Conservation (phyloP, 768 basidiomycete species). For the Pulveroboletus ravenelii region DNA sequence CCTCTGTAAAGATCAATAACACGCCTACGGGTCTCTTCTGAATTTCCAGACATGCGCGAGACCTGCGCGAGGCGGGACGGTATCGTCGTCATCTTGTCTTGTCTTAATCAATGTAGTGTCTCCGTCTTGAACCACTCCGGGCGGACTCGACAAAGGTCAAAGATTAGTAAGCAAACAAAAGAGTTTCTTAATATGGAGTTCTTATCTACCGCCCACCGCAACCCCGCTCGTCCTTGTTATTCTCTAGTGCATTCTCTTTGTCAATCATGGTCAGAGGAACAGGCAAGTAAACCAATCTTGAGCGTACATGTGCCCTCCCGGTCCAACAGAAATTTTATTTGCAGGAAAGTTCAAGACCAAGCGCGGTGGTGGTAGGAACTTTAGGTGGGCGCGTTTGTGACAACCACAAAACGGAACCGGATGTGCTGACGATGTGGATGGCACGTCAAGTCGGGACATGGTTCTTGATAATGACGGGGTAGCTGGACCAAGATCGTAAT, state of each 20-base stretch:
- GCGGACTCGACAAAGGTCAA: slow-evolving; percentile 1
- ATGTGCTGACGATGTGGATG: slow-evolving; percentile 4
- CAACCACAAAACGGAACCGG: slow-evolving; percentile 5
- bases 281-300: slow-evolving; percentile 12
- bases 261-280: slow-evolving; percentile 31
- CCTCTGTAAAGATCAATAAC: slow-evolving; percentile 80
- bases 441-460: slow-evolving; percentile 49
- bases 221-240: background rate
- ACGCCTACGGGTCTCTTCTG: slow-evolving; percentile 60
- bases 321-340: background rate
- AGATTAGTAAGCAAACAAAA: slow-evolving; percentile 15
- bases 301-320: background rate
- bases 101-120: background rate
- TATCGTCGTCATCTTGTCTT: slow-evolving; percentile 68
- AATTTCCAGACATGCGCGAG: slow-evolving; percentile 51
- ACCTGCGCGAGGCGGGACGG: slow-evolving; percentile 80
- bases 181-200: slow-evolving; percentile 9
- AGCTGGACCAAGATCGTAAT: slow-evolving; percentile 47
- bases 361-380: slow-evolving; percentile 83
- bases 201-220: slow-evolving; percentile 15
- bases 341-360: slow-evolving; percentile 80
- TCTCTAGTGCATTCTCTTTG: background rate
- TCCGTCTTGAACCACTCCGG: background rate
- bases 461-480: slow-evolving; percentile 53
- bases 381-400: slow-evolving; percentile 47